Base-by-base conservation (phyloP, 208 protist genomes). In the Leishmania gerbilli region DNA sequence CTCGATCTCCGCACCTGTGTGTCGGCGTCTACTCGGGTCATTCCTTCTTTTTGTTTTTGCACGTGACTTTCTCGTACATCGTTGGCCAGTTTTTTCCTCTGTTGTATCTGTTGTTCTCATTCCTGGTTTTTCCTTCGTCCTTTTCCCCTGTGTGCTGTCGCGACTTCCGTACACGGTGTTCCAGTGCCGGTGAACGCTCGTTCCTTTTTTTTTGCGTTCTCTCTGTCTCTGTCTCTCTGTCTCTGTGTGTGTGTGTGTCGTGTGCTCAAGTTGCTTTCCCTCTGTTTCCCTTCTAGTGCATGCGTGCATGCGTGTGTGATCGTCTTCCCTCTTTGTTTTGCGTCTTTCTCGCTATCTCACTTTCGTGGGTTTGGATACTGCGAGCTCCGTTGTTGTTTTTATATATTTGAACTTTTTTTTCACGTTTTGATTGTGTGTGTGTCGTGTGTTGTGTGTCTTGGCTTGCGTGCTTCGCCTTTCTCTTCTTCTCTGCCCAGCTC, bases 81-180 rank as follows among this genome's bases (percentile, higher is more conserved):
- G 24, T 62, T 62, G 5, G 6, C 7, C 56, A 31, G 21, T 31
- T 62, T 62, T 19, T 62, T 62, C 27, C 56, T 62, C 56, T 62
- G 6, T 62, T 31, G 31, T 31, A 11, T 62, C 17, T 62, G 49
- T 78, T 81, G 49, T 60, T 69, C 60, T 80, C 58, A 71, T 53
- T 77, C 56, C n/a, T 13, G 53, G 24, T 0, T 0, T 19, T 74
- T 79, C 24, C 31, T 34, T 67, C 65, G 69, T 68, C 31, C 62
- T 21, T 68, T 40, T 40, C 62, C n/a, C 17, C 1, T 31, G n/a
- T 64, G 24, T 64, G 27, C n/a, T 34, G 60, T 40, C 7, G 60
- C 60, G 60, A 17, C n/a, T 17, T 37, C 31, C 4, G n/a, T 67
- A 67, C 24, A 67, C 31, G 60, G 60, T 21, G 60, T 37, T 24